A percentile compares a stretch with the other conserved stretches of the same genome.
These are phyloP conservation scores for Triticum dicoccoides DNA, from an alignment of 176 grass and related monocot genomes.

Conservation along the genomic window DNA sequence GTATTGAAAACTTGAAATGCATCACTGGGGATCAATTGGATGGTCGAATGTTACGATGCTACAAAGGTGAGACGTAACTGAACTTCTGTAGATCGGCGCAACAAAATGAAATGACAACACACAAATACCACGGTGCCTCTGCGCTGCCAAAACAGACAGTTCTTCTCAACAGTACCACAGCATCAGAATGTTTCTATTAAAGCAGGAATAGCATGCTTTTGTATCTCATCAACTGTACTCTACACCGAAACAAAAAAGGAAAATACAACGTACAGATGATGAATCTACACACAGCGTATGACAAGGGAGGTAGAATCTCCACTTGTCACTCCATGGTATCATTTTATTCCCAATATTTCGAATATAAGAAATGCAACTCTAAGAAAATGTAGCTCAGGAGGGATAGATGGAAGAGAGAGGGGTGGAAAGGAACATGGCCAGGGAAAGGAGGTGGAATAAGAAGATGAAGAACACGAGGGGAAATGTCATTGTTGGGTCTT, in stretches of 20 bases:
- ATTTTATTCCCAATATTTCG: not conserved
- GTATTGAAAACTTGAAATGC: not conserved
- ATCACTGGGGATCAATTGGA: not conserved
- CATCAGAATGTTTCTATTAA: conserved; percentile 23
- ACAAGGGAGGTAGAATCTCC: not conserved
- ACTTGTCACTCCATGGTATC: not conserved
- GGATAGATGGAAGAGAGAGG: conserved; percentile 42
- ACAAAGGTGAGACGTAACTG: not conserved
- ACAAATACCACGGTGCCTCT: not conserved
- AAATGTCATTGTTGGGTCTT: conserved; percentile 45
- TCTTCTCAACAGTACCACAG: not conserved
- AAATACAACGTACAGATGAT: not conserved
- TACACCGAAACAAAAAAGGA: not conserved
- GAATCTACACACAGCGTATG: not conserved
- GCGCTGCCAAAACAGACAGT: not conserved
- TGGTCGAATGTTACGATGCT: too few relatives aligned
- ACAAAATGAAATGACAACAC: conserved; percentile 44
- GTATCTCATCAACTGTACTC: conserved; percentile 13
- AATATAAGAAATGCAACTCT: not conserved
- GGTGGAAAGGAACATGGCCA: accelerated
- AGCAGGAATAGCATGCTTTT: conserved; percentile 19
- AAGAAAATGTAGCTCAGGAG: conserved; percentile 64
- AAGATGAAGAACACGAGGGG: too few relatives aligned
- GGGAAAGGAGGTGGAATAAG: accelerated
- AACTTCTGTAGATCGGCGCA: conserved; percentile 25